Evolutionary conservation across 192 early-diverging fungal species (phyloP), one percentile per base, ranked within the genome.

Genomic region (Kappamyces sp.): DNA sequence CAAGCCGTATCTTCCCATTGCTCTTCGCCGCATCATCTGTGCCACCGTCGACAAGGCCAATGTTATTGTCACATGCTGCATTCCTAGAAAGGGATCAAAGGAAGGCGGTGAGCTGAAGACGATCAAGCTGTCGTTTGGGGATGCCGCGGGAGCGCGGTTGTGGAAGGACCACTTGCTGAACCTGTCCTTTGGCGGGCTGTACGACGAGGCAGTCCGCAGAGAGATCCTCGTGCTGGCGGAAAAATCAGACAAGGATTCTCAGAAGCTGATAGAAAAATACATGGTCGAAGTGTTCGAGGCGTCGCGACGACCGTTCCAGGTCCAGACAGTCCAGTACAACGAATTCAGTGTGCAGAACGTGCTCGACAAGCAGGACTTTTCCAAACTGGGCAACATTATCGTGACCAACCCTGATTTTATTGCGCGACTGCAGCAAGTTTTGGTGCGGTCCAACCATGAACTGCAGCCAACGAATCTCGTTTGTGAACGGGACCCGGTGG

Each of bases 321-420:
- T 79, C 37, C 75, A 76, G 62, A 74, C 54, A 15, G 71, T 73
- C 2, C 78, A 78, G 52, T 76, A 70, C 51, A 74, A 68, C 49
- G 78, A 80, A 51, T 70, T 80, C 47, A 77, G 78, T 62, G 64
- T 80, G 52, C 51, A 39, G 33, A 77, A 80, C 51, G 59, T 67
- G n/a, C 51, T 80, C 12, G 40, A 58, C 33, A 61, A 60, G 3
- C 49, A 50, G 46, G 69, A 75, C 39, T 77, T 69, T 49, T 51
- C 63, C 13, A 73, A 64, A 35, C 43, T 77, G 4, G 65, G 64
- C 9, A 72, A 80, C 54, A 70, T 80, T 8, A 51, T 80, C 4
- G 58, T 74, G 39, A 74, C 47, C 23, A 63, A 71, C 40, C 33
- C 38, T 32, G 78, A 80, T 5, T 80, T 80, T 61, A 36, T 59